Base-by-base conservation (phyloP, 441 rosid species). In the Mallotus japonicus region DNA sequence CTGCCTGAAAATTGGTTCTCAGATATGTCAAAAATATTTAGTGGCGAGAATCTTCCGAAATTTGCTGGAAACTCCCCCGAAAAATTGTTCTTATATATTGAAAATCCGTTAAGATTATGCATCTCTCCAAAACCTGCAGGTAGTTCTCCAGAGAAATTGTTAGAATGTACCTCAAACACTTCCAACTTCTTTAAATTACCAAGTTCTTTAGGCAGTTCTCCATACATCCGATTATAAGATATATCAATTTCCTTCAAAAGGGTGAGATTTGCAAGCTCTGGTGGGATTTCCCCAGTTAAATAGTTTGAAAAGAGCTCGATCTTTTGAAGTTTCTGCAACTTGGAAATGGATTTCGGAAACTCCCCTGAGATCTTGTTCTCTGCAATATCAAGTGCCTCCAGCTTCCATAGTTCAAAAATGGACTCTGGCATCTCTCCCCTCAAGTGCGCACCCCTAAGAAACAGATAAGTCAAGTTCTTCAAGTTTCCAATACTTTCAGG, bases 1-100 rank as follows among this genome's bases (percentile, higher is more conserved):
- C 78, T 76, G 72, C 99, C 97, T 1, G 90, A 79, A 70, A 95
- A 88, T 55, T 67, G 76, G 77, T 94, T 94, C 75, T 95, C 97
- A 0, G 99, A 95, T 84, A 95, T 87, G 78, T 95, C 99, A 57
- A 90, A 57, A 53, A 82, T 87, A 0, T 68, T 76, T 50, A 92
- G 69, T 0, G 84, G 88, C 0, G 97, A 87, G 74, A 87, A 90
- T 1, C 85, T 46, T 53, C 98, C 98, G 0, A 89, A 71, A 73
- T 86, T 89, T 4, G 75, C 76, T 0, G 98, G 98, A 49, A 92
- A 88, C 12, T 67, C 63, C 20, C 96, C 97, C 1, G 96, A 66
- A 69, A 79, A 79, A 0, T 57, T 75, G 73, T 79, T 79, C 32
- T 69, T 50, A 53, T 95, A 95, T 19, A 95, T 80, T 0, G 99